These are phyloP conservation scores for Magnolia sinica DNA, from an alignment of 164 flowering plant species.

Conservation along the genomic window DNA sequence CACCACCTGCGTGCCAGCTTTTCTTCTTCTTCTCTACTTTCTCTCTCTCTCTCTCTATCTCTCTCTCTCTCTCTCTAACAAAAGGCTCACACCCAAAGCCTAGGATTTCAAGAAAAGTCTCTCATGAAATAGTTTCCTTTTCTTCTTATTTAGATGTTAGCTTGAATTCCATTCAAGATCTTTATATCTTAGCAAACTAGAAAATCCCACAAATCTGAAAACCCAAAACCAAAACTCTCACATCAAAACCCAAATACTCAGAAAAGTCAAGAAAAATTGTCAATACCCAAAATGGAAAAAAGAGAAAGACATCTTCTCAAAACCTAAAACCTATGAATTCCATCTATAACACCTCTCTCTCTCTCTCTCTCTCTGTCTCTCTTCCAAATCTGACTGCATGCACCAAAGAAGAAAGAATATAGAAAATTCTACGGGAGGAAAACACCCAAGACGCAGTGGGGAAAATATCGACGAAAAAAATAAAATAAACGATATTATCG, in stretches of 20 bases:
- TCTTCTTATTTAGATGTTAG: too few relatives aligned
- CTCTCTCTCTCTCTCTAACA: background rate
- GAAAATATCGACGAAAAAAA: too few relatives aligned
- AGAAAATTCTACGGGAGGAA: too few relatives aligned
- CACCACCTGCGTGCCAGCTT: constrained; percentile 50
- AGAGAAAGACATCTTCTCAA: background rate
- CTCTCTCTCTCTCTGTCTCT: too few relatives aligned
- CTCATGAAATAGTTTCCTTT: background rate
- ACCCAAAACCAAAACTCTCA: background rate
- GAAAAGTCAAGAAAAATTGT: background rate
- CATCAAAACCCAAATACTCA: background rate
- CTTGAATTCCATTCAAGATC: too few relatives aligned
- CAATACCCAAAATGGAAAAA: background rate
- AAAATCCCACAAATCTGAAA: background rate
- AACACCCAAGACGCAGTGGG: too few relatives aligned
- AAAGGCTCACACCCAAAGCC: background rate
- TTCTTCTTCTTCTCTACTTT: background rate
- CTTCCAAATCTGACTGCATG: too few relatives aligned
- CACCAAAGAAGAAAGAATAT: too few relatives aligned
- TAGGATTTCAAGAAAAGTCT: background rate
- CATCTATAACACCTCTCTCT: too few relatives aligned
- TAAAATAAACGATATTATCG: too few relatives aligned
- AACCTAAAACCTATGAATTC: too few relatives aligned
- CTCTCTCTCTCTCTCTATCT: background rate
- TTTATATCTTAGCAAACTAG: background rate